Evolutionary conservation across 2,329 filamentous ascomycete genomes (phyloP).

Genomic region (Xenosphaeropsis pyriputrescens): DNA sequence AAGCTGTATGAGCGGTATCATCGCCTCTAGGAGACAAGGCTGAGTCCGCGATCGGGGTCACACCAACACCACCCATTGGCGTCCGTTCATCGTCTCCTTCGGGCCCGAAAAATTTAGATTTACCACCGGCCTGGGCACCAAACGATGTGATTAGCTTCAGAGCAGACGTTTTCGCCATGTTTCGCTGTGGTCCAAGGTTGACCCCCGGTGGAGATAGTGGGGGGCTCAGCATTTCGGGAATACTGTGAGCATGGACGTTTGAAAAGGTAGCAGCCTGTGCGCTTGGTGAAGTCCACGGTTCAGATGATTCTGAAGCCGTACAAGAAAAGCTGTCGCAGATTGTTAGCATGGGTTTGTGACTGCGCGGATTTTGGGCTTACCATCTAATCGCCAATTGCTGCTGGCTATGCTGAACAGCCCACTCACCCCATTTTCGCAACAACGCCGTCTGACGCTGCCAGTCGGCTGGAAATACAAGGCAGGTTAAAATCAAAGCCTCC

Average conservation of each 20-base stretch:
- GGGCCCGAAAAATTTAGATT: conserved; percentile 47
- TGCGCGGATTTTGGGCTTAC: conserved; percentile 17
- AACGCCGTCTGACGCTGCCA: conserved; percentile 87
- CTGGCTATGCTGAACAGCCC: conserved; percentile 73
- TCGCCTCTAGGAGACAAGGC: conserved; percentile 56
- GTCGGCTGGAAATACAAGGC: conserved; percentile 66
- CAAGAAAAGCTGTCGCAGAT: conserved; percentile 57
- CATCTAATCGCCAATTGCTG: conserved; percentile 84
- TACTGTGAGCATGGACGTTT: conserved; percentile 40
- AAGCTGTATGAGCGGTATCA: conserved; percentile 48
- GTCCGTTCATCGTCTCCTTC: conserved; percentile 44
- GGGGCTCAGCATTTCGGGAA: conserved; percentile 51
- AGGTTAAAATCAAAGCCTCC: conserved; percentile 83
- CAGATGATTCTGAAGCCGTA: conserved; percentile 69
- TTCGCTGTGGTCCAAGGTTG: conserved; percentile 38
- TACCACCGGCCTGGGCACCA: conserved; percentile 37
- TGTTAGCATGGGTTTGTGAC: conserved; percentile 2
- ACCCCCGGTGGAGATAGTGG: conserved; percentile 60
- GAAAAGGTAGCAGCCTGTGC: conserved; percentile 46
- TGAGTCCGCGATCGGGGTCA: conserved; percentile 77
- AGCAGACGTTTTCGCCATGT: conserved; percentile 45
- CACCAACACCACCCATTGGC: conserved; percentile 64
- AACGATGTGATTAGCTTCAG: conserved; percentile 90
- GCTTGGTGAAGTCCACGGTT: conserved; percentile 78
- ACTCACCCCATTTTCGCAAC: conserved; percentile 88